Conservation (phyloP, 1,139 yeast species). For the Hansenula sp. region DNA sequence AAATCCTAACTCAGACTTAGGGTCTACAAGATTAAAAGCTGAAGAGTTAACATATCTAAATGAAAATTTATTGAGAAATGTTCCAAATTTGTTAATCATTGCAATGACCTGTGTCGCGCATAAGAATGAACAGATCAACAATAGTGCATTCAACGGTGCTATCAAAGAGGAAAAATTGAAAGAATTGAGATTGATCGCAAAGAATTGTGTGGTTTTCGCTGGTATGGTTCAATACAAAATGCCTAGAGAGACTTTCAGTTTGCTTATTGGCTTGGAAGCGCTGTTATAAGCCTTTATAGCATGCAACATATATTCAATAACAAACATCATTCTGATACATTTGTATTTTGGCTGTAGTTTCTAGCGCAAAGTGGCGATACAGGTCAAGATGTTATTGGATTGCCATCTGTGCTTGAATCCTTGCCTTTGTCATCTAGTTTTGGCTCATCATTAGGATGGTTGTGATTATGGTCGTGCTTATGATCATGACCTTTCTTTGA, state of each 20-base stretch:
- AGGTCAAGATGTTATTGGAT: too few species aligned
- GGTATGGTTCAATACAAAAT: conserved; percentile 94
- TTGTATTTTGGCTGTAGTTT: too few species aligned
- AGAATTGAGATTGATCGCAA: conserved; percentile 62
- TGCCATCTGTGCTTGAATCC: too few species aligned
- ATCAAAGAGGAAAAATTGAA: conserved; percentile 52
- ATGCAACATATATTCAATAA: neutral
- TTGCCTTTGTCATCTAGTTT: neutral
- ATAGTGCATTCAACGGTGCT: conserved; percentile 44
- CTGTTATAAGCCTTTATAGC: conserved; percentile 20
- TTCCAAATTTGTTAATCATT: conserved; percentile 77
- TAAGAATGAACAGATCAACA: conserved; percentile 40
- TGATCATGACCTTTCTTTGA: conserved; percentile 17
- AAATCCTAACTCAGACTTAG: conserved; percentile 26
- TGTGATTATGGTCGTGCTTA: conserved; percentile 3
- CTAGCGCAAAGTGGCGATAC: too few species aligned
- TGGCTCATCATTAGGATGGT: conserved; percentile 1
- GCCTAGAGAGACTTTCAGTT: conserved; percentile 87
- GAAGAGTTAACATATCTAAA: conserved; percentile 59
- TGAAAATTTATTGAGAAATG: conserved; percentile 69
- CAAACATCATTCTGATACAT: too few species aligned
- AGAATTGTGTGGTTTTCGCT: conserved; percentile 89
- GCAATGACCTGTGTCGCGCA: conserved; percentile 76
- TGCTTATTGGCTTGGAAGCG: conserved; percentile 68
- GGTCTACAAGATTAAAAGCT: conserved; percentile 41